Evolutionary conservation across 257 asterid species (phyloP).

Genomic region (Solanum clarkiae): DNA sequence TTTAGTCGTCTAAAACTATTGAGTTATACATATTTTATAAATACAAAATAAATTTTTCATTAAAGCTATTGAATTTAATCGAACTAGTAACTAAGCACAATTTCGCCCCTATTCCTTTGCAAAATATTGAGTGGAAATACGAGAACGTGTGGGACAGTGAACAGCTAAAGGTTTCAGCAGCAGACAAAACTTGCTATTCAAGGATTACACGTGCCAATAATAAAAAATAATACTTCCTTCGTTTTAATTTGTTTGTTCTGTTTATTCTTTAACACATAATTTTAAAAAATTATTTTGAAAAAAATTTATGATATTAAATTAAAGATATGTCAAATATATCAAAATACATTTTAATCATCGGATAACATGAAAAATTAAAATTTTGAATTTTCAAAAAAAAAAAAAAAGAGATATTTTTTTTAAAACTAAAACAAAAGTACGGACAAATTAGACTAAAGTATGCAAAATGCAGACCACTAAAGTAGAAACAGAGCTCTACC

Average conservation of each 20-base stretch:
- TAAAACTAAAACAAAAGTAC: background rate
- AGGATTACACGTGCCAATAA: background rate
- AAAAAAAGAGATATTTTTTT: no score
- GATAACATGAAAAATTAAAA: no score
- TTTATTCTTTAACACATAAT: accelerated
- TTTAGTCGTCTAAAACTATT: background rate
- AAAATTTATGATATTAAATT: background rate
- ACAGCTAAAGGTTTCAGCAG: background rate
- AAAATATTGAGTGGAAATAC: background rate
- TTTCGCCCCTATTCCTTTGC: background rate
- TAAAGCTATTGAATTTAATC: accelerated
- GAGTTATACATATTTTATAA: background rate
- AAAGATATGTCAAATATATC: background rate
- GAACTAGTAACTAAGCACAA: background rate
- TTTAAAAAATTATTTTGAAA: background rate
- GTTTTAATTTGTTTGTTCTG: background rate
- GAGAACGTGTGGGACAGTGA: background rate
- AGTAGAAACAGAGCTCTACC: background rate
- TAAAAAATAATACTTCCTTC: background rate
- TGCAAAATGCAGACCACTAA: background rate
- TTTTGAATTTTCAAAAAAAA: no score
- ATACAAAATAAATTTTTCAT: background rate
- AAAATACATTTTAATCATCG: background rate
- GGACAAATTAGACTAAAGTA: background rate
- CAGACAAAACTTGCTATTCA: background rate